Base-by-base conservation (phyloP, 176 grass and related monocot species). In the Carex pumila region DNA sequence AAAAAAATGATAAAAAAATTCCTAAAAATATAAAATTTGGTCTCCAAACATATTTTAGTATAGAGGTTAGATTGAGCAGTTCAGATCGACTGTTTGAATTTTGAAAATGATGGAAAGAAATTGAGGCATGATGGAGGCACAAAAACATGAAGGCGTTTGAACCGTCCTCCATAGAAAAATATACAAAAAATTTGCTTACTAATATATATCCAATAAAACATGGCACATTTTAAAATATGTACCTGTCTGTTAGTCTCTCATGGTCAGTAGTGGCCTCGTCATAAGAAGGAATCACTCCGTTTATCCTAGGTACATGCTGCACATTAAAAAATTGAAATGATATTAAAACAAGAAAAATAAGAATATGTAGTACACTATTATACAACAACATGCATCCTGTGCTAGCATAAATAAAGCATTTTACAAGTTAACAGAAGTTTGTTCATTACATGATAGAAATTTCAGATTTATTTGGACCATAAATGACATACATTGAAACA, bases 221-320 rank as follows among this genome's bases (percentile, higher is more conserved):
- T 78, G 52, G 14, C 73, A 78, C 13, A 12, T 19, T n/a, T n/a
- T 78, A 49, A 45, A 86, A 70, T 69, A 45, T 50, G 61, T 62
- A 99, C 96, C 96, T 99, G 83, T 91, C 90, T 86, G 87, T 88
- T 79, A 99, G 87, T 89, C 93, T 95, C 87, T 95, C 86, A 89
- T 95, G 93, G 86, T 99, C 96, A 86, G 94, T 90, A 70, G 88
- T 95, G 80, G 96, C 96, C 89, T 99, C 93, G 52, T 95, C 93
- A 3, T 91, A 12, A 65, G 96, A 94, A 87, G 96, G 96, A 88
- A 99, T 99, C 77, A 87, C 91, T 49, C 96, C 96, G 91, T 99
- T 99, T 80, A 99, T 95, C 94, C 79, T 94, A 87, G 96, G 96
- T 60, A 99, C 96, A 94, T 99, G 96, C 96, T 99, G 88, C 85